Evolutionary conservation across 495 filamentous ascomycete species (phyloP).

Genomic region (Neurospora cerealis): DNA sequence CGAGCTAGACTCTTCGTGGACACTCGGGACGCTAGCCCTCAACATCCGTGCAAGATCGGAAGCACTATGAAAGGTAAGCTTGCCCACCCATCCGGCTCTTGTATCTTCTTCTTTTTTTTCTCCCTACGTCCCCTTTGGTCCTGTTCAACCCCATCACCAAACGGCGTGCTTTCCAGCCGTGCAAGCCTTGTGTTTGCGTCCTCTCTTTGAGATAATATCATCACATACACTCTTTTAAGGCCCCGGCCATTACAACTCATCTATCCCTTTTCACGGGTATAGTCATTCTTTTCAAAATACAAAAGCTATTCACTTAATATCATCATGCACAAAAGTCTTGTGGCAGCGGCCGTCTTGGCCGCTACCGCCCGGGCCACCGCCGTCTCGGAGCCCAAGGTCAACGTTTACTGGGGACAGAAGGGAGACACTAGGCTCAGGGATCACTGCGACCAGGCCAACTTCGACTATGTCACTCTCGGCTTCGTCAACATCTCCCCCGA

Average conservation of each 20-base stretch:
- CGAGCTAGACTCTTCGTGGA: not conserved
- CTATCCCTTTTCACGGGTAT: constrained; percentile 12
- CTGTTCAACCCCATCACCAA: constrained; percentile 20
- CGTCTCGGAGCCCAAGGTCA: constrained; percentile 11
- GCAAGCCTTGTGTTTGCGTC: constrained; percentile 37
- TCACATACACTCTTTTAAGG: constrained; percentile 23
- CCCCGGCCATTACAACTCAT: constrained; percentile 15
- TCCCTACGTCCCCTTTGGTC: constrained; percentile 10
- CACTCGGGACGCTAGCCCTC: not conserved
- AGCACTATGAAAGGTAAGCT: constrained; percentile 11
- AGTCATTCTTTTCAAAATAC: constrained; percentile 4
- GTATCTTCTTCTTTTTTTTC: constrained; percentile 4
- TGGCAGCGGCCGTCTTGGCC: constrained; percentile 24
- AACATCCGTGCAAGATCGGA: not conserved
- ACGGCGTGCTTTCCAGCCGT: constrained; percentile 29
- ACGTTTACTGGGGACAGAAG: constrained; percentile 29
- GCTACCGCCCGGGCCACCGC: constrained; percentile 18
- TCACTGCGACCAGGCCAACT: constrained; percentile 20
- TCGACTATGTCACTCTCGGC: constrained; percentile 32
- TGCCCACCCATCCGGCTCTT: constrained; percentile 5
- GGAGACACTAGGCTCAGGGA: constrained; percentile 15
- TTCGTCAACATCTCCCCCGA: constrained; percentile 35
- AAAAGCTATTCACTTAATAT: not conserved
- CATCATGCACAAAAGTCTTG: constrained; percentile 15
- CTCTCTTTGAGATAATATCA: constrained; percentile 29